Base-by-base conservation (phyloP, 495 filamentous ascomycete species). In the Penicillium alfredii region DNA sequence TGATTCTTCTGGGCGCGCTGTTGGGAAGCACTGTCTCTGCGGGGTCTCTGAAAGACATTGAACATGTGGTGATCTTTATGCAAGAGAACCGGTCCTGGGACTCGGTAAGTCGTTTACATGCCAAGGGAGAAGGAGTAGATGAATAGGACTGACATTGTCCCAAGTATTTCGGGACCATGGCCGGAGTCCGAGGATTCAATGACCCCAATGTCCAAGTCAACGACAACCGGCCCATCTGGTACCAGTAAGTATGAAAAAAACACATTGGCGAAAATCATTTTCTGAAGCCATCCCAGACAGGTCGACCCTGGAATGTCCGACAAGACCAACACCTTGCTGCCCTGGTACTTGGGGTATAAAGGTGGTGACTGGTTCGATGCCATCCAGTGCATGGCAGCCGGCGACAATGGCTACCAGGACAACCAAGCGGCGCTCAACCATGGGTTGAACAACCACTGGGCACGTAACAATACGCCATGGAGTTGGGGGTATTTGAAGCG, bases 31-130 rank as follows among this genome's bases (percentile, higher is more conserved):
- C 30, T 8, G 62, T 45, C 6, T 13, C 28, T 9, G 64, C 58
- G 20, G 71, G 63, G 3, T 66, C 68, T 9, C 42, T 77, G 17
- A 60, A 58, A 14, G 69, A 73, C 45, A 73, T 77, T 39, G 60
- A 77, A 19, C 73, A 77, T 66, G 72, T 77, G 10, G 64, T 77
- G 4, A 64, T 77, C 18, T 77, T 77, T 56, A 77, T 77, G 73
- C 73, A 77, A 47, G 73, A 73, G 52, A 71, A 69, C 38, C 47
- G 64, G 15, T 50, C 62, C 8, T 64, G 55, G 53, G 61, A 68
- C 32, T 56, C 42, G 28, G 63, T 61, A 58, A 11, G 55, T 38
- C 9, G n/a, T n/a, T 4, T 25, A 8, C 23, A 9, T 25, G 3
- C 23, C 8, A n/a, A 8, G 11, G 23, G 11, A 9, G 2, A n/a